phyloP scores from a whole-genome alignment of 306 rosid genomes.

The Neltuma alba region DNA sequence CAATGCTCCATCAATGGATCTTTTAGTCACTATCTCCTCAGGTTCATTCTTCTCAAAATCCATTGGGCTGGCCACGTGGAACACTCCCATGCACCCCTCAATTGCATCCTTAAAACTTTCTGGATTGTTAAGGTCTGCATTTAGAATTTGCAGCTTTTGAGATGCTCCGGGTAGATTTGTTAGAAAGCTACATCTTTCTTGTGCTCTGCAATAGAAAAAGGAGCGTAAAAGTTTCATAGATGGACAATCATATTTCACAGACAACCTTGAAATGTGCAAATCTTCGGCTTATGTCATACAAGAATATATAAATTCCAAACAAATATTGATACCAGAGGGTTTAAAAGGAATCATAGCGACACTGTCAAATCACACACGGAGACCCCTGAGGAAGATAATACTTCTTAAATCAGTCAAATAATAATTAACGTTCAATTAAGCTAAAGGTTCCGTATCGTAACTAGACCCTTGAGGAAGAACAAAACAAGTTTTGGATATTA shows the following conservation, averaged over 20 bases:
- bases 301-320: neutral
- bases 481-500: neutral
- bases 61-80: constrained; percentile 1
- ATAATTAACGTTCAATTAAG: neutral
- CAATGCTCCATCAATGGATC: neutral
- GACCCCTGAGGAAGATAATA: neutral
- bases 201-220: neutral
- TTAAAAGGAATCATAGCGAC: neutral
- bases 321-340: neutral
- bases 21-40: neutral
- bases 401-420: neutral
- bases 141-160: neutral
- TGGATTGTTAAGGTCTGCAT: neutral
- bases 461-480: neutral
- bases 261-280: neutral
- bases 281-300: no score
- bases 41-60: neutral
- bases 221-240: no score
- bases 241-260: neutral
- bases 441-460: neutral
- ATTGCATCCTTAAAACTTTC: neutral
- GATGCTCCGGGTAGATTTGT: neutral
- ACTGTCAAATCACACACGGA: neutral
- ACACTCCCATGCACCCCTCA: neutral
- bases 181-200: neutral